A percentile compares a stretch with the other conserved stretches of the same genome.
Evolutionary conservation across 2,329 filamentous ascomycete genomes (phyloP).

Genomic region (Cryphonectria radicalis): DNA sequence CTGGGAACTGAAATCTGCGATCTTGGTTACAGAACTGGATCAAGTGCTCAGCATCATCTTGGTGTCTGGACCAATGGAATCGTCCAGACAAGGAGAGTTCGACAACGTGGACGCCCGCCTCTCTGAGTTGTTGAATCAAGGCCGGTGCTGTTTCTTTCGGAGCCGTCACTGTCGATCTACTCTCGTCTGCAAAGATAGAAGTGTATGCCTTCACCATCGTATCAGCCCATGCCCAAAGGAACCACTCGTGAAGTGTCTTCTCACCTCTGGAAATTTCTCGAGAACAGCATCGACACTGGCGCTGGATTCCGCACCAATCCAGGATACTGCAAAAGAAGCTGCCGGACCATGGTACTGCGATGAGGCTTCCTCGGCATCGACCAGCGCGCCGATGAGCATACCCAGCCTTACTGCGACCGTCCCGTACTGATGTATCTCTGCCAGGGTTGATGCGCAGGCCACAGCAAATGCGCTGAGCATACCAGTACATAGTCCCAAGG

Average conservation of each 20-base stretch:
- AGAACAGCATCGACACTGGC: background rate
- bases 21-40: constrained; percentile 13
- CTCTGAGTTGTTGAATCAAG: background rate
- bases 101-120: background rate
- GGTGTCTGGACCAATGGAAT: background rate
- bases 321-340: background rate
- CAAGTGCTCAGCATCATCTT: background rate
- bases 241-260: background rate
- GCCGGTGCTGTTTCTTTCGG: background rate
- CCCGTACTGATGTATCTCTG: constrained; percentile 42
- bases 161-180: background rate
- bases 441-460: background rate
- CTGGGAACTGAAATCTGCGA: constrained; percentile 39
- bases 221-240: background rate
- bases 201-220: background rate
- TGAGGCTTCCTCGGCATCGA: constrained; percentile 41
- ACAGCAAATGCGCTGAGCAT: constrained; percentile 13
- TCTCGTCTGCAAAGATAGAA: background rate
- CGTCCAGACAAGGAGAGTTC: background rate
- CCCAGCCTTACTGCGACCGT: constrained; percentile 44
- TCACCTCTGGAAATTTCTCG: background rate
- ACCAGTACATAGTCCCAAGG: constrained; percentile 15
- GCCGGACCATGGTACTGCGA: background rate
- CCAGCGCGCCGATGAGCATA: constrained; percentile 43
- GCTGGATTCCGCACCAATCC: background rate